phyloP scores from a whole-genome alignment of 139 green algal genomes.

The Chlamydomonas asymmetrica region DNA sequence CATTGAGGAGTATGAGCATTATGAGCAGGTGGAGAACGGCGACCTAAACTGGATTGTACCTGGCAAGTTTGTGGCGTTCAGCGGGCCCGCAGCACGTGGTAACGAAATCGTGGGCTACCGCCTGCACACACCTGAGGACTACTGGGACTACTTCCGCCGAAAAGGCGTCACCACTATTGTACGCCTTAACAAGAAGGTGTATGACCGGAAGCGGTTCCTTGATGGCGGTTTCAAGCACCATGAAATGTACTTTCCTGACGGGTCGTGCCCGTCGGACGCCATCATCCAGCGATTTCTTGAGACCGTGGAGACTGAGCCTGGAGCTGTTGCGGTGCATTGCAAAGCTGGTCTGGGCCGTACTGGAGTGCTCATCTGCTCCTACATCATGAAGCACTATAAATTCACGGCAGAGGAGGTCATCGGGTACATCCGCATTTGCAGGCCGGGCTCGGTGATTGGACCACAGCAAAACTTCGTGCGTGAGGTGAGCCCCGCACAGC shows the following conservation, averaged over 20 bases:
- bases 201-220: slow-evolving; percentile 84
- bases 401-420: slow-evolving; percentile 88
- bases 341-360: slow-evolving; percentile 95
- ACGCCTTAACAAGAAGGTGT: slow-evolving; percentile 90
- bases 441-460: slow-evolving; percentile 90
- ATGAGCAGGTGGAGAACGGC: slow-evolving; percentile 92
- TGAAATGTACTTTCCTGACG: slow-evolving; percentile 95
- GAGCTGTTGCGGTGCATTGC: slow-evolving; percentile 77
- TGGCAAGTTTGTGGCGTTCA: slow-evolving; percentile 89
- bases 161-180: slow-evolving; percentile 74
- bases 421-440: slow-evolving; percentile 89
- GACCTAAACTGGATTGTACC: slow-evolving; percentile 94
- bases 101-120: slow-evolving; percentile 78
- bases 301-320: slow-evolving; percentile 68
- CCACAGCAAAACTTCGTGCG: slow-evolving; percentile 91
- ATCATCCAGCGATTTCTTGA: slow-evolving; percentile 82
- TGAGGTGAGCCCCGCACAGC: slow-evolving; percentile 57
- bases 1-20: slow-evolving; percentile 89
- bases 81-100: slow-evolving; percentile 62
- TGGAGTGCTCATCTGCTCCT: slow-evolving; percentile 87
- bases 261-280: slow-evolving; percentile 75
- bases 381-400: slow-evolving; percentile 92
- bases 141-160: slow-evolving; percentile 77
- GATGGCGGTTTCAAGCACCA: slow-evolving; percentile 78
- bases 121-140: slow-evolving; percentile 81